phyloP scores from a whole-genome alignment of 352 stramenopile species.

The Ochromonadaceae sp. region DNA sequence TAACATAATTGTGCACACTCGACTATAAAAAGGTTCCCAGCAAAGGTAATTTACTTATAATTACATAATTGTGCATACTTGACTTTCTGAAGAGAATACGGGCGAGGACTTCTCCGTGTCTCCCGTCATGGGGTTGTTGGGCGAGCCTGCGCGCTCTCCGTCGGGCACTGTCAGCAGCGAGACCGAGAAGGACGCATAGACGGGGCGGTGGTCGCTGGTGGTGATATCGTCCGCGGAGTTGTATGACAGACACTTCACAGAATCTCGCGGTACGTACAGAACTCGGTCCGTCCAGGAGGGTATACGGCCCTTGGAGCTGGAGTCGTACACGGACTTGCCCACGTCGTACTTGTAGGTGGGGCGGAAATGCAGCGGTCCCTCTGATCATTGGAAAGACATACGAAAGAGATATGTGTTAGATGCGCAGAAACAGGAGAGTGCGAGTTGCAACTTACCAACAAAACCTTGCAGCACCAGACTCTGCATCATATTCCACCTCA shows the following conservation, averaged over 20 bases:
- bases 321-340: constrained; percentile 45
- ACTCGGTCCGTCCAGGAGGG: constrained; percentile 78
- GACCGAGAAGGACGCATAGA: constrained; percentile 12
- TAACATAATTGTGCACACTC: no score
- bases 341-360: constrained; percentile 83
- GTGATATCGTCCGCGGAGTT: background rate
- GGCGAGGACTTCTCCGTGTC: background rate
- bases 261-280: constrained; percentile 29
- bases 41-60: background rate
- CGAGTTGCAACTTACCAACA: no score
- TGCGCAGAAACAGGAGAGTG: no score
- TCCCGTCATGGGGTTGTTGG: no score
- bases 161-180: background rate
- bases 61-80: constrained; percentile 11
- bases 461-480: no score
- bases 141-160: no score
- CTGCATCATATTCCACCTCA: background rate
- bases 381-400: no score
- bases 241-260: background rate
- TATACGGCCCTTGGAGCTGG: constrained; percentile 63
- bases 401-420: no score
- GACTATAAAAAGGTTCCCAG: background rate
- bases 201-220: constrained; percentile 17
- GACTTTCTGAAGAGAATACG: constrained; percentile 15
- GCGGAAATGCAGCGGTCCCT: constrained; percentile 58